Evolutionary conservation across 768 basidiomycete species (phyloP).

Genomic region (Boletus sp.): DNA sequence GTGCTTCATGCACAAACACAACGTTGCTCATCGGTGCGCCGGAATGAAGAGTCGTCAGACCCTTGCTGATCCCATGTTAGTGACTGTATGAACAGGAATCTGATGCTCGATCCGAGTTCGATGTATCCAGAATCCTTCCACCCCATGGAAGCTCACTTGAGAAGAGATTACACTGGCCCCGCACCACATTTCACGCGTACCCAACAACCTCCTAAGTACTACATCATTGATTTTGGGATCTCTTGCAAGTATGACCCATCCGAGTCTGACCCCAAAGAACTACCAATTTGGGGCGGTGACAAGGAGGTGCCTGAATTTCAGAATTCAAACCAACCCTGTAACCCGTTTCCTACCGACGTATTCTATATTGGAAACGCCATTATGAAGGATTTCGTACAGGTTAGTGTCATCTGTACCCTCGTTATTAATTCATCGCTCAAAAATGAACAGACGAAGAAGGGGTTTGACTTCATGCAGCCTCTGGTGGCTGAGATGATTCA

Average conservation of each 20-base stretch:
- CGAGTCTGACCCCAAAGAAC: slow-evolving; percentile 26
- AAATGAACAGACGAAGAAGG: neutral
- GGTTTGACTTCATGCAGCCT: slow-evolving; percentile 27
- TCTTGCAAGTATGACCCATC: slow-evolving; percentile 32
- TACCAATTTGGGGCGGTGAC: slow-evolving; percentile 41
- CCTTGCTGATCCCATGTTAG: slow-evolving; percentile 10
- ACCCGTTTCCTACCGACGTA: slow-evolving; percentile 45
- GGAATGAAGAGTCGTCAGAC: no score
- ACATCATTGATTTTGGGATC: slow-evolving; percentile 34
- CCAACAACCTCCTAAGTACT: slow-evolving; percentile 18
- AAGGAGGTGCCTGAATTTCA: slow-evolving; percentile 41
- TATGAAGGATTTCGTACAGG: slow-evolving; percentile 31
- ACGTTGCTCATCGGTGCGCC: slow-evolving; percentile 18
- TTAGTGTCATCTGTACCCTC: slow-evolving; percentile 8
- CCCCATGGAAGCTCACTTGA: slow-evolving; percentile 12
- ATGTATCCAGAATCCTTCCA: slow-evolving; percentile 30
- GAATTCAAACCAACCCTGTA: slow-evolving; percentile 16
- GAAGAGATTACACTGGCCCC: slow-evolving; percentile 15
- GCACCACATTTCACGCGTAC: slow-evolving; percentile 33
- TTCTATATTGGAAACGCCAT: slow-evolving; percentile 42
- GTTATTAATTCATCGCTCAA: slow-evolving; percentile 7
- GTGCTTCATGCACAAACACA: slow-evolving; percentile 27
- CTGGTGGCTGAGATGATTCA: slow-evolving; percentile 37
- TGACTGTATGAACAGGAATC: slow-evolving; percentile 29
- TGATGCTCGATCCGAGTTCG: slow-evolving; percentile 31